Conservation (phyloP, 805 yeast species). For the Pichia ethanolica region DNA sequence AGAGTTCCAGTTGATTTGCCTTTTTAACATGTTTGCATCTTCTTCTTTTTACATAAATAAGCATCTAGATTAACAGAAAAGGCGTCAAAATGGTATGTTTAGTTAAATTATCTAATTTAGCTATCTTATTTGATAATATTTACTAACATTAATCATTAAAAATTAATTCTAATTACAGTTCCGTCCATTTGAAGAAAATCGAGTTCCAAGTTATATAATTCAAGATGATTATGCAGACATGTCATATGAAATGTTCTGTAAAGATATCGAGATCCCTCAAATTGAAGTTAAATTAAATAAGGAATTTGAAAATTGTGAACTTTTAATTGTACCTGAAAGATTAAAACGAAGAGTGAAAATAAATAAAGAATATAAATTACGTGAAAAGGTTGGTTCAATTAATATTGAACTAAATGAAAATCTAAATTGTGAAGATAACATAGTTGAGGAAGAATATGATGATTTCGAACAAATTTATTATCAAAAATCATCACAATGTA, state of each 20-base stretch:
- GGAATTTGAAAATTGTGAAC: not conserved
- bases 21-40: no score
- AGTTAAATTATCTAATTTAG: no score
- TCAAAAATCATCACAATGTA: not conserved
- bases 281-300: not conserved
- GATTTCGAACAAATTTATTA: constrained; percentile 2
- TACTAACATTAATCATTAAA: not conserved
- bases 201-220: constrained; percentile 40
- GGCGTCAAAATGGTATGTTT: not conserved
- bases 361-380: not conserved
- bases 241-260: constrained; percentile 4
- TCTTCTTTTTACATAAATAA: no score
- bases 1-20: no score
- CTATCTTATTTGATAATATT: no score
- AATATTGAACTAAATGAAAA: not conserved
- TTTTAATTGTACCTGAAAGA: constrained; percentile 1
- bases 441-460: constrained; percentile 2
- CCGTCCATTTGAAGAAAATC: constrained; percentile 41
- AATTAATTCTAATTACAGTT: constrained; percentile 24
- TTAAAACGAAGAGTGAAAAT: not conserved
- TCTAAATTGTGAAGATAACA: not conserved
- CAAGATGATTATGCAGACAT: constrained; percentile 17
- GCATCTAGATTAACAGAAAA: no score
- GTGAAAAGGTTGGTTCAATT: constrained; percentile 1
- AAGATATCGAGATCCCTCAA: constrained; percentile 3